Conservation (phyloP, 2,329 filamentous ascomycete genomes). For the Pseudogymnoascus pannorum region DNA sequence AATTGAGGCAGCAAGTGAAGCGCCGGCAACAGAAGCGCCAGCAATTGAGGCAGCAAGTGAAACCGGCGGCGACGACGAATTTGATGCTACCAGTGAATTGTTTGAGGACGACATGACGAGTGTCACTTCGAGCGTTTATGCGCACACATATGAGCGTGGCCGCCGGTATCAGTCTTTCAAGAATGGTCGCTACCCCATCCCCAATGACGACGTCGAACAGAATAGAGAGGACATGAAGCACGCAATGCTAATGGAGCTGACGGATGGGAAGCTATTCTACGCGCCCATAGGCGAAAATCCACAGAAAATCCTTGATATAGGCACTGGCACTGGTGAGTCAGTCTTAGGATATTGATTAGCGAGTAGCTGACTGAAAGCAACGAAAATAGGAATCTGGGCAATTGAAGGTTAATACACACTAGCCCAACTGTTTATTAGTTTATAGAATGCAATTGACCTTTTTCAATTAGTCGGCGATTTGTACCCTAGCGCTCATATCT, state of each 20-base stretch:
- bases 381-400: background rate
- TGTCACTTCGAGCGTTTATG: constrained; percentile 22
- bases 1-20: constrained; percentile 17
- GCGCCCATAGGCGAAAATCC: constrained; percentile 34
- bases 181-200: constrained; percentile 2
- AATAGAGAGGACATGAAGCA: constrained; percentile 27
- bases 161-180: background rate
- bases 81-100: constrained; percentile 18
- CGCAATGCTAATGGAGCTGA: constrained; percentile 31
- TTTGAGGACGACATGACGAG: constrained; percentile 20
- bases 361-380: background rate
- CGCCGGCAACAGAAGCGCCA: background rate
- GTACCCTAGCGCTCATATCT: background rate
- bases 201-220: background rate
- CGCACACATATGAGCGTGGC: constrained; percentile 18
- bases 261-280: constrained; percentile 34
- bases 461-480: background rate
- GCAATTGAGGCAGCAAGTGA: constrained; percentile 17
- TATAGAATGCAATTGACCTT: background rate
- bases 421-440: background rate
- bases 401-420: constrained; percentile 1
- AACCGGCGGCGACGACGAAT: constrained; percentile 18
- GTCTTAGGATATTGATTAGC: constrained; percentile 4
- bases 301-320: constrained; percentile 9
- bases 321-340: constrained; percentile 10